phyloP scores from a whole-genome alignment of 805 yeast species.

The Kodamaea kakaduensis region DNA sequence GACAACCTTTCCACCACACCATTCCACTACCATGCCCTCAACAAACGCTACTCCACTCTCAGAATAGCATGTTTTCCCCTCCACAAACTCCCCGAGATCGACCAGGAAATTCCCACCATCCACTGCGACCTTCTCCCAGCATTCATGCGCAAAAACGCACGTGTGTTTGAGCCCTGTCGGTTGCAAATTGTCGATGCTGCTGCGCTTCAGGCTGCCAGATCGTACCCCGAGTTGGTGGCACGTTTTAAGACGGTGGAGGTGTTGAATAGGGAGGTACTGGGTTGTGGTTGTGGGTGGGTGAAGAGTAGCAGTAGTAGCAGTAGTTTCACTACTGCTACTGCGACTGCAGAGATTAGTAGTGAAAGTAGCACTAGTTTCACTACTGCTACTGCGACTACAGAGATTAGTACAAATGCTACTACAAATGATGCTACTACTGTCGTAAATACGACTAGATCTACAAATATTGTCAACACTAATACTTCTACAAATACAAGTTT shows the following conservation, averaged over 20 bases:
- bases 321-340: no score
- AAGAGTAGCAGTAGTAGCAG: no score
- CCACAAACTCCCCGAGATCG: slow-evolving; percentile 2
- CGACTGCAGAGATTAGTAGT: no score
- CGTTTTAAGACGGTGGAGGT: slow-evolving; percentile 1
- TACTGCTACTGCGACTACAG: no score
- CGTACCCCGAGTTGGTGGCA: not conserved
- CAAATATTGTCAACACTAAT: no score
- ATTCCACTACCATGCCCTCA: slow-evolving; percentile 3
- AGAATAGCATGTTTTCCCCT: slow-evolving; percentile 4
- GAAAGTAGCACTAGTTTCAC: no score
- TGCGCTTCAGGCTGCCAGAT: not conserved
- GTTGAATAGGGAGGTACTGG: no score
- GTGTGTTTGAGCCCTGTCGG: slow-evolving; percentile 3
- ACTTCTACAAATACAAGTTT: no score
- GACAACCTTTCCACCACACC: not conserved
- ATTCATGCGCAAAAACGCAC: slow-evolving; percentile 1
- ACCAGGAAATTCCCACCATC: slow-evolving; percentile 3
- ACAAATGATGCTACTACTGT: no score
- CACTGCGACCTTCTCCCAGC: not conserved
- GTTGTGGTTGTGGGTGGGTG: no score
- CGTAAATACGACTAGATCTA: no score
- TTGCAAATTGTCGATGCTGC: slow-evolving; percentile 4
- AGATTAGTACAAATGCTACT: no score
- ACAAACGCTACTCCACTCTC: slow-evolving; percentile 2